Evolutionary conservation across 345 rosid species (phyloP).

Genomic region (Anastatica hierochuntica): DNA sequence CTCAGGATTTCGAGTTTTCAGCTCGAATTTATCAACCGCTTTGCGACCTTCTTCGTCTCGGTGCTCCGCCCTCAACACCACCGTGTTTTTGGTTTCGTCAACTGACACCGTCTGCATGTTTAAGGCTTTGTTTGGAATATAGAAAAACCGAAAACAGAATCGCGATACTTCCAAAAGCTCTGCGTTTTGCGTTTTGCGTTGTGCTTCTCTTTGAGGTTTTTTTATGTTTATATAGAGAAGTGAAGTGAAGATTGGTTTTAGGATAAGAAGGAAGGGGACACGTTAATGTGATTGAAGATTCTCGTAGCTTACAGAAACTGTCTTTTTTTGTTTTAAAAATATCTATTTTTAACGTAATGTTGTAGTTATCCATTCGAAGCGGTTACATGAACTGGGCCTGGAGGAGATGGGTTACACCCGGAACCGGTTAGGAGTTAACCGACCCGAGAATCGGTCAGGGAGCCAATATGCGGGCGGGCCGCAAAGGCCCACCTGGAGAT

Average conservation of each 20-base stretch:
- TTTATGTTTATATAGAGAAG: conserved; percentile 3
- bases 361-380: conserved; percentile 12
- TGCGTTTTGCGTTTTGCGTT: conserved; percentile 1
- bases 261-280: conserved; percentile 19
- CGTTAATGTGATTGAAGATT: neutral
- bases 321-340: neutral
- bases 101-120: conserved; percentile 25
- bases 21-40: conserved; percentile 35
- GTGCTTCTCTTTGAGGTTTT: neutral
- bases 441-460: no score
- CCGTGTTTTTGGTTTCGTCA: conserved; percentile 36
- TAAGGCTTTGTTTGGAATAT: neutral
- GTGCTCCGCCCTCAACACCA: conserved; percentile 35
- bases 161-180: no score
- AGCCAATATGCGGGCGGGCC: no score
- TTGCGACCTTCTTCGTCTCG: conserved; percentile 42
- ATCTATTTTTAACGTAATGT: neutral
- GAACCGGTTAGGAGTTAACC: no score
- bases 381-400: no score
- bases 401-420: no score
- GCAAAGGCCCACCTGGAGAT: no score
- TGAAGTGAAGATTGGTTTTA: neutral
- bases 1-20: conserved; percentile 39
- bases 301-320: no score
- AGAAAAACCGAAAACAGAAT: neutral